These are phyloP conservation scores for Stephania japonica DNA, from an alignment of 164 flowering plant genomes.

Conservation along the genomic window DNA sequence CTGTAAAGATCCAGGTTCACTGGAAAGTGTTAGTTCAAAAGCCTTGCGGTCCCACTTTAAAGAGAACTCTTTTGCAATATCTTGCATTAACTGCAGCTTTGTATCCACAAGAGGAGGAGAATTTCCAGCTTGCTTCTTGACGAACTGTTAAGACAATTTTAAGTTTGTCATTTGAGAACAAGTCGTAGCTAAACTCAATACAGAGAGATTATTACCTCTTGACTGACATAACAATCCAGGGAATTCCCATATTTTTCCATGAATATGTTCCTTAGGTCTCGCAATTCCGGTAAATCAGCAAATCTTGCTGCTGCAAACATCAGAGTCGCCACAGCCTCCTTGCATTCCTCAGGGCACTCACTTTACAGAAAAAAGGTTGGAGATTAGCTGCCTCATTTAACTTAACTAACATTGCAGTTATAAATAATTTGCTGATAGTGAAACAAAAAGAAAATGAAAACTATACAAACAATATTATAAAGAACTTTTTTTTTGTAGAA, in stretches of 20 bases:
- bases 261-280: slow-evolving; percentile 67
- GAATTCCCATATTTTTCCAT: slow-evolving; percentile 65
- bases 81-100: slow-evolving; percentile 56
- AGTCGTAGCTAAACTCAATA: neutral
- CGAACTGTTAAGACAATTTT: slow-evolving; percentile 29
- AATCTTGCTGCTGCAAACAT: slow-evolving; percentile 91
- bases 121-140: slow-evolving; percentile 30
- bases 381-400: neutral
- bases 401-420: neutral
- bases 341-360: slow-evolving; percentile 80
- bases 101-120: slow-evolving; percentile 44
- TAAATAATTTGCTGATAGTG: neutral
- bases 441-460: neutral
- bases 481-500: too few species aligned
- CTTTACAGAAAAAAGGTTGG: slow-evolving; percentile 27
- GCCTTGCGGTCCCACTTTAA: slow-evolving; percentile 54
- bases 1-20: slow-evolving; percentile 22
- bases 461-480: neutral
- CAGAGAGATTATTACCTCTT: slow-evolving; percentile 38
- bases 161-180: slow-evolving; percentile 3
- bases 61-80: slow-evolving; percentile 47
- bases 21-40: slow-evolving; percentile 39
- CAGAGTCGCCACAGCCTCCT: slow-evolving; percentile 67
- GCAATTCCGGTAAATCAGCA: slow-evolving; percentile 88
- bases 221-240: slow-evolving; percentile 47